Evolutionary conservation across 2,329 filamentous ascomycete genomes (phyloP).

Genomic region (Pestalotiopsis sp.): DNA sequence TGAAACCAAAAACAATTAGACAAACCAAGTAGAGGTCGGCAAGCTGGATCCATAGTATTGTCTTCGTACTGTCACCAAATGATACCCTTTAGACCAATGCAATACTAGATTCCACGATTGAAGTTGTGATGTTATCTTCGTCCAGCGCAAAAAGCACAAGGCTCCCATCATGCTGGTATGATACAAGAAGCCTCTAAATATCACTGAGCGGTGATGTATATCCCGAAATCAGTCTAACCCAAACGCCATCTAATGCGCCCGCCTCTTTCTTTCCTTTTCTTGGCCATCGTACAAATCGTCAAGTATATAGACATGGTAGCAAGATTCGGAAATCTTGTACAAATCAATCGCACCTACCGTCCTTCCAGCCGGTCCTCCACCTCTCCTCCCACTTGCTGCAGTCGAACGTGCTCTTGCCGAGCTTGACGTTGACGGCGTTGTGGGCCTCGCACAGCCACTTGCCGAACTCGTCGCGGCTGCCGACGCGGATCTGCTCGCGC

Average conservation of each 20-base stretch:
- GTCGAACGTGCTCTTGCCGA: conserved; percentile 91
- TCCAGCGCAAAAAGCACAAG: neutral
- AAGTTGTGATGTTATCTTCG: neutral
- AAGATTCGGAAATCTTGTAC: neutral
- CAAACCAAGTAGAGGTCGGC: neutral
- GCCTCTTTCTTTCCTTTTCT: neutral
- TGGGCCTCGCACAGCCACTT: conserved; percentile 84
- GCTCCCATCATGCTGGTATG: neutral
- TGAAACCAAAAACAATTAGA: conserved; percentile 34
- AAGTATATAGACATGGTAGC: neutral
- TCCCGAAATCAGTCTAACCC: neutral
- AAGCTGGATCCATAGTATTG: neutral
- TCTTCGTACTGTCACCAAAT: neutral
- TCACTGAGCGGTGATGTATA: neutral
- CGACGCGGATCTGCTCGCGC: conserved; percentile 65
- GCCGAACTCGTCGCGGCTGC: conserved; percentile 71
- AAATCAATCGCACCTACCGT: conserved; percentile 9
- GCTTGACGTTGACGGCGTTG: conserved; percentile 84
- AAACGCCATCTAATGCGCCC: neutral
- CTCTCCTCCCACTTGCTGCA: conserved; percentile 89
- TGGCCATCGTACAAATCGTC: neutral
- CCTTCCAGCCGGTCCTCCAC: conserved; percentile 89
- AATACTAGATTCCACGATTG: neutral
- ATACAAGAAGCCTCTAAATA: neutral
- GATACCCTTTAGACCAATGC: conserved; percentile 4